Conservation (phyloP, 2,329 filamentous ascomycete genomes). For the Alternaria infectoria region DNA sequence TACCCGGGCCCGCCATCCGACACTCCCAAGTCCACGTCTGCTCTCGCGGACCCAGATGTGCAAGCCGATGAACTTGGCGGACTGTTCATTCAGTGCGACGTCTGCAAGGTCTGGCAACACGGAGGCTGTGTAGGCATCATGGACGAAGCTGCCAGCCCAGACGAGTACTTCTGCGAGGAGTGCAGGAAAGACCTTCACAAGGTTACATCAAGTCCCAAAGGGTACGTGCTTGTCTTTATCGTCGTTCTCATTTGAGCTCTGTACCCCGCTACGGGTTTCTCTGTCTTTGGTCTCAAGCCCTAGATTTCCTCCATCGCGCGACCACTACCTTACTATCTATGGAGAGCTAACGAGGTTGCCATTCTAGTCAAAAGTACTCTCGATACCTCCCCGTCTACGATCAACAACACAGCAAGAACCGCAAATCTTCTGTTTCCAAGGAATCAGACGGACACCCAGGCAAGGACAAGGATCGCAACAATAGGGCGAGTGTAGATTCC, state of each 20-base stretch:
- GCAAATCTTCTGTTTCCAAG: conserved; percentile 70
- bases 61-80: conserved; percentile 80
- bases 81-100: conserved; percentile 97
- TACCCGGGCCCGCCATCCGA: conserved; percentile 79
- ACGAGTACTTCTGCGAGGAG: conserved; percentile 97
- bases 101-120: conserved; percentile 98
- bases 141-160: conserved; percentile 88
- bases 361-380: conserved; percentile 64
- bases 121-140: conserved; percentile 97
- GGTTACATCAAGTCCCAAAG: conserved; percentile 78
- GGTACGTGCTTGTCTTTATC: conserved; percentile 65
- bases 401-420: conserved; percentile 58
- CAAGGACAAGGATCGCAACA: conserved; percentile 63
- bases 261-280: not conserved
- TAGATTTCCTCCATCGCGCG: not conserved
- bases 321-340: not conserved
- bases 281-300: not conserved
- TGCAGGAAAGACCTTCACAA: conserved; percentile 92
- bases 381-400: conserved; percentile 67
- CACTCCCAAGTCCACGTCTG: conserved; percentile 62
- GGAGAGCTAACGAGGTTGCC: conserved; percentile 5
- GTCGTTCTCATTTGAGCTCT: conserved; percentile 13
- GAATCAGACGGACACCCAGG: conserved; percentile 63
- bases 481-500: conserved; percentile 61
- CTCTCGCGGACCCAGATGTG: conserved; percentile 60